phyloP scores from a whole-genome alignment of 2,329 filamentous ascomycete genomes.

The Capronia epimyces region DNA sequence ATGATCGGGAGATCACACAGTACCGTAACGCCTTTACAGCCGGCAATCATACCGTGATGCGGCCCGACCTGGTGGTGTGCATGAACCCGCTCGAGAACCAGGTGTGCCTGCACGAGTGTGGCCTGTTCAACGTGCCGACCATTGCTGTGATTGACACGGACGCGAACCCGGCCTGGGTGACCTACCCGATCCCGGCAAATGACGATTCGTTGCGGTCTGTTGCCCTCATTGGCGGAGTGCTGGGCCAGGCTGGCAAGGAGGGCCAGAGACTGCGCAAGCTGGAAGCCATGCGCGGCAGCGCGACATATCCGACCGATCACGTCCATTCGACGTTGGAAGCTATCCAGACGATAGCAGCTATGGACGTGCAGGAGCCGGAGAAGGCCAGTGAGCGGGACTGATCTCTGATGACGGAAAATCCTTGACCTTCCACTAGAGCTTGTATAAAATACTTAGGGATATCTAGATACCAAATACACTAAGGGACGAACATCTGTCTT shows the following conservation, averaged over 20 bases:
- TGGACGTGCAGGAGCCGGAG: slow-evolving; percentile 16
- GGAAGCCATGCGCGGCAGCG: slow-evolving; percentile 55
- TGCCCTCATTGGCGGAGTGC: slow-evolving; percentile 73
- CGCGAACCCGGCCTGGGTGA: slow-evolving; percentile 85
- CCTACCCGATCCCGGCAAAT: slow-evolving; percentile 93
- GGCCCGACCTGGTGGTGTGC: slow-evolving; percentile 86
- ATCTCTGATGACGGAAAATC: not conserved
- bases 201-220: slow-evolving; percentile 88
- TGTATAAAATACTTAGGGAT: not conserved
- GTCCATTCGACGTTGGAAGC: slow-evolving; percentile 26
- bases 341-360: slow-evolving; percentile 18
- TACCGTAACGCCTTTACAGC: slow-evolving; percentile 58
- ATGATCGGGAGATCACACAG: slow-evolving; percentile 59
- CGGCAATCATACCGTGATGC: slow-evolving; percentile 58
- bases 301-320: slow-evolving; percentile 49
- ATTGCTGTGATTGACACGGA: slow-evolving; percentile 95
- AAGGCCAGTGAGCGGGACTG: not conserved
- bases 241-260: slow-evolving; percentile 75
- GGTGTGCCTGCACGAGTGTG: slow-evolving; percentile 84
- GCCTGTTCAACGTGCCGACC: slow-evolving; percentile 78
- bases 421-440: not conserved
- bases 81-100: slow-evolving; percentile 92
- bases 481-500: not conserved
- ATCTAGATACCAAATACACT: not conserved
- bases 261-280: slow-evolving; percentile 64